A percentile compares a stretch with the other conserved stretches of the same genome.
Conservation (phyloP, 352 stramenopile species). For the Paralagenidium karlingii region DNA sequence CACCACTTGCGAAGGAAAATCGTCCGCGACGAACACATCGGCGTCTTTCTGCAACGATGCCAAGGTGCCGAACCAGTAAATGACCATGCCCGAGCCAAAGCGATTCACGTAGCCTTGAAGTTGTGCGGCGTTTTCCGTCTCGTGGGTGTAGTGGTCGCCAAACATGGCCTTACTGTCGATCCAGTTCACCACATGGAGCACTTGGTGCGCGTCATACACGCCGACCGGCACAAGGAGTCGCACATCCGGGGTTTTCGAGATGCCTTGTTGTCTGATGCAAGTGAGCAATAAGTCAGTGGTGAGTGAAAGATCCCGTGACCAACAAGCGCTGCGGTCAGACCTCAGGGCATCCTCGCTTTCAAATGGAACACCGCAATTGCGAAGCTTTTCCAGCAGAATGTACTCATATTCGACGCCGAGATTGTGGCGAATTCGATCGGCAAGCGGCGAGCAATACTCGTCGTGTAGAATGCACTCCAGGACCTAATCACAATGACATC, state of each 20-base stretch:
- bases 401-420: constrained; percentile 82
- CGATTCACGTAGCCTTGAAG: constrained; percentile 72
- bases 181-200: constrained; percentile 69
- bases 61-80: constrained; percentile 81
- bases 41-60: constrained; percentile 31
- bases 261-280: constrained; percentile 31
- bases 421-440: constrained; percentile 62
- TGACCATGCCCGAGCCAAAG: constrained; percentile 76
- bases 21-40: constrained; percentile 48
- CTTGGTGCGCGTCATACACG: constrained; percentile 36
- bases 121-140: constrained; percentile 58
- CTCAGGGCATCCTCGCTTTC: constrained; percentile 72
- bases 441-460: constrained; percentile 58
- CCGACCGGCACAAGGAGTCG: constrained; percentile 65
- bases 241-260: constrained; percentile 83
- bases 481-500: constrained; percentile 22
- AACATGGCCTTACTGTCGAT: constrained; percentile 89
- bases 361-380: constrained; percentile 56
- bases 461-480: constrained; percentile 55
- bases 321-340: constrained; percentile 2
- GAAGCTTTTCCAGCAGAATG: constrained; percentile 59
- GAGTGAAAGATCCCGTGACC: not conserved
- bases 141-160: constrained; percentile 61
- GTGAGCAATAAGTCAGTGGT: not conserved
- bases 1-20: constrained; percentile 34